These are phyloP conservation scores for Myrmaecium sp. DNA, from an alignment of 2,329 filamentous ascomycete genomes.

Conservation along the genomic window DNA sequence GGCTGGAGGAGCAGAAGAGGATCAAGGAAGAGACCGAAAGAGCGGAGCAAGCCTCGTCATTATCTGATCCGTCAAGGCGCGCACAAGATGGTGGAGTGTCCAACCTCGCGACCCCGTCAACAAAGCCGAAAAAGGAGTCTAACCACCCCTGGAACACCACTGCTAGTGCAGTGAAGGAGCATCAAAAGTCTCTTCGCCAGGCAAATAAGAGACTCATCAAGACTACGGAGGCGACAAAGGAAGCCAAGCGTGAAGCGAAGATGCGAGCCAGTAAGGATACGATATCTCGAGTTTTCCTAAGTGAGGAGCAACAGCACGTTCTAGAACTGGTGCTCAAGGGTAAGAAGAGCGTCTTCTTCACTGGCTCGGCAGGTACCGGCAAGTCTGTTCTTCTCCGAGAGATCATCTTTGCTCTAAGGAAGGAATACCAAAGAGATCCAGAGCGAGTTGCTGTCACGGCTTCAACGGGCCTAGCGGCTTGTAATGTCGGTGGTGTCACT, in stretches of 20 bases:
- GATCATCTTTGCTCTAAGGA: constrained; percentile 66
- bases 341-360: constrained; percentile 88
- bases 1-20: constrained; percentile 25
- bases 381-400: constrained; percentile 92
- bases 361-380: constrained; percentile 85
- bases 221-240: constrained; percentile 16
- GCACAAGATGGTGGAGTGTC: constrained; percentile 5
- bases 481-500: constrained; percentile 91
- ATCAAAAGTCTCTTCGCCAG: constrained; percentile 56
- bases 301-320: constrained; percentile 72
- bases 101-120: too few relatives aligned
- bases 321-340: constrained; percentile 66
- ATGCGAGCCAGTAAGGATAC: constrained; percentile 28
- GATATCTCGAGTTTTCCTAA: constrained; percentile 50
- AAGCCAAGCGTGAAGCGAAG: constrained; percentile 27
- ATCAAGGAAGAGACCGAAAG: constrained; percentile 14
- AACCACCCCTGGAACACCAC: constrained; percentile 57
- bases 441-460: constrained; percentile 86
- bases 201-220: constrained; percentile 36
- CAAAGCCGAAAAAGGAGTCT: constrained; percentile 12
- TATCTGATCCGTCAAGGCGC: constrained; percentile 15
- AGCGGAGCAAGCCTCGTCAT: constrained; percentile 16
- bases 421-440: constrained; percentile 58
- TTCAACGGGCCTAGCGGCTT: constrained; percentile 87
- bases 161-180: constrained; percentile 57